Evolutionary conservation across 768 basidiomycete species (phyloP).

Genomic region (Pseudohyphozyma bogoriensis): DNA sequence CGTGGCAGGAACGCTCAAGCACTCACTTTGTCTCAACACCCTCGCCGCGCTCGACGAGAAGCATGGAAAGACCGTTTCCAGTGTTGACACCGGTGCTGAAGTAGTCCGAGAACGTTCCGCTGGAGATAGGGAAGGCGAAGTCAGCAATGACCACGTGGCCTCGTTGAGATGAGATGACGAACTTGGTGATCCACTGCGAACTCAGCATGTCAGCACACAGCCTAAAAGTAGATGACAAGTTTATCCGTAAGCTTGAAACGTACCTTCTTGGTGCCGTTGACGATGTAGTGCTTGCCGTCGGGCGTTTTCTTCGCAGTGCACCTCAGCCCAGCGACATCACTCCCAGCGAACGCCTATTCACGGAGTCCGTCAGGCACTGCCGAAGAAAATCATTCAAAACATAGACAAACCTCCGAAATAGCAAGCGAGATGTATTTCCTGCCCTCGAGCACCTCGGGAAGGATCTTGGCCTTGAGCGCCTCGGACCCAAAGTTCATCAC

Average conservation of each 20-base stretch:
- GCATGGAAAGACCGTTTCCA: constrained; percentile 34
- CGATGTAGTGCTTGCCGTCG: constrained; percentile 32
- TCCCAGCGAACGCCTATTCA: constrained; percentile 18
- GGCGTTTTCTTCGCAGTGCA: constrained; percentile 32
- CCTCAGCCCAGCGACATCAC: constrained; percentile 37
- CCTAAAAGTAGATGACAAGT: neutral
- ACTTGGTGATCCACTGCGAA: constrained; percentile 14
- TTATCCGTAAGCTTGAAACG: neutral
- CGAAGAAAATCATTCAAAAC: neutral
- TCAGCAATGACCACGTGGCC: neutral
- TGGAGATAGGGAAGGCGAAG: neutral
- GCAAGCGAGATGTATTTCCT: constrained; percentile 28
- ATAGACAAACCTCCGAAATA: constrained; percentile 18
- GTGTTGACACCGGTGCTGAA: constrained; percentile 28
- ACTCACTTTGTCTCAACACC: constrained; percentile 32
- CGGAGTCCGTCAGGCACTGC: neutral
- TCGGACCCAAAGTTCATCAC: constrained; percentile 29
- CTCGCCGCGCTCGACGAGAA: constrained; percentile 31
- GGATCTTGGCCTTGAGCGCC: constrained; percentile 26
- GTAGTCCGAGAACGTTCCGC: constrained; percentile 27
- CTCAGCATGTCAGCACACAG: too few species aligned
- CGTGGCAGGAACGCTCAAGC: neutral
- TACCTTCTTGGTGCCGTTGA: constrained; percentile 32
- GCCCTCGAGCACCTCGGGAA: constrained; percentile 26
- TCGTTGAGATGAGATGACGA: neutral